Conservation (phyloP, 306 rosid genomes). For the Begonia masoniana region DNA sequence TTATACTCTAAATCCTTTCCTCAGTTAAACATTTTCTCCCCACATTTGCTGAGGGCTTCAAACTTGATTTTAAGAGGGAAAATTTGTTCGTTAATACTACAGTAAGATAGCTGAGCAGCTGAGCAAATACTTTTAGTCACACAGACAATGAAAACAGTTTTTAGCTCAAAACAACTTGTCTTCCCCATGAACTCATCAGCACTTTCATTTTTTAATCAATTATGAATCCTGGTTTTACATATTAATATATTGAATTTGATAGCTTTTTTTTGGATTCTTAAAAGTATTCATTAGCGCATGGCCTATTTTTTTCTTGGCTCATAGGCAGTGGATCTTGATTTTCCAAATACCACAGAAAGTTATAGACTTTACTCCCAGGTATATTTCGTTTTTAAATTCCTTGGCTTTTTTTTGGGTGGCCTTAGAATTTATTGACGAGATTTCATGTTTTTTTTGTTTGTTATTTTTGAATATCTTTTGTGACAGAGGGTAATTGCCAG, state of each 20-base stretch:
- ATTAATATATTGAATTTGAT: not conserved
- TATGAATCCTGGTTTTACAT: not conserved
- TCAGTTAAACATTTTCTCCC: no score
- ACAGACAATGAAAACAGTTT: no score
- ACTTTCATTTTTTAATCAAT: no score
- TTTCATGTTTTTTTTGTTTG: slow-evolving; percentile 7
- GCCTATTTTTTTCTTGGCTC: slow-evolving; percentile 9
- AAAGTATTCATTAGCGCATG: not conserved
- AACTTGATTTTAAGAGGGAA: no score
- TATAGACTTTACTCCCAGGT: slow-evolving; percentile 93
- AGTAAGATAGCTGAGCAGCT: no score
- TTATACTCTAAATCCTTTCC: no score
- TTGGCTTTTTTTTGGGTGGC: not conserved
- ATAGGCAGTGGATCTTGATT: slow-evolving; percentile 78
- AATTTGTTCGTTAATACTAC: no score
- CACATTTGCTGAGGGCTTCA: no score
- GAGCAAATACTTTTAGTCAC: no score
- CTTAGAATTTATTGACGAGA: not conserved
- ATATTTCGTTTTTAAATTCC: slow-evolving; percentile 16
- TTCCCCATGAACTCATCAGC: no score
- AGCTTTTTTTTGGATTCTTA: slow-evolving; percentile 1
- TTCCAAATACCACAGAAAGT: slow-evolving; percentile 91
- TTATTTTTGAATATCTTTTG: slow-evolving; percentile 16
- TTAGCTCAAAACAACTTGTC: no score
- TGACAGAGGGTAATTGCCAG: slow-evolving; percentile 85